Percentiles rank a stretch among this genome's conserved stretches.
Conservation (phyloP, 2,329 filamentous ascomycete species). For the Colletotrichum tropicale region DNA sequence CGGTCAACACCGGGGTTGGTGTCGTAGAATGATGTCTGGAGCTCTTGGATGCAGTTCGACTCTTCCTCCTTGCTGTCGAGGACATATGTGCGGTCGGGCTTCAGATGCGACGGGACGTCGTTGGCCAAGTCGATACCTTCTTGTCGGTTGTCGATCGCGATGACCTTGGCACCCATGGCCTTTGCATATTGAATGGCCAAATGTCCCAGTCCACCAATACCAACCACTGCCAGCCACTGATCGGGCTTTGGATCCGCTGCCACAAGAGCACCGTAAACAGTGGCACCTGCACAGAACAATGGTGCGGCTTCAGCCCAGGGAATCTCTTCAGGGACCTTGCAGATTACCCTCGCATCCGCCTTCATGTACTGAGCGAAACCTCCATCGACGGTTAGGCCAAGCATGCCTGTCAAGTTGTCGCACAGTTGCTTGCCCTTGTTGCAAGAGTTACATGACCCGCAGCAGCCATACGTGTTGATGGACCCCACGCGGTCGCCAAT, state of each 20-base stretch:
- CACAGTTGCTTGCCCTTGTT: conserved; percentile 23
- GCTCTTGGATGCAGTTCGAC: conserved; percentile 6
- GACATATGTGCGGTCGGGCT: conserved; percentile 11
- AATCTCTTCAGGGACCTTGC: conserved; percentile 26
- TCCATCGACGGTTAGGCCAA: conserved; percentile 27
- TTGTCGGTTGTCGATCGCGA: conserved; percentile 26
- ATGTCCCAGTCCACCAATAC: conserved; percentile 29
- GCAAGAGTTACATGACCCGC: conserved; percentile 27
- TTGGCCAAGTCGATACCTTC: conserved; percentile 20
- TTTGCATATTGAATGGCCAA: conserved; percentile 27
- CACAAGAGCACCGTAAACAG: conserved; percentile 25
- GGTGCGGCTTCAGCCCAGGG: conserved; percentile 26
- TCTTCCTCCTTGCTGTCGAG: conserved; percentile 15
- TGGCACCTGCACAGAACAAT: conserved; percentile 32
- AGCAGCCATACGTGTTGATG: conserved; percentile 23
- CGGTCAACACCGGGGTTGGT: conserved; percentile 24
- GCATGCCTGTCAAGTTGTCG: conserved; percentile 25
- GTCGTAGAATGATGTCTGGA: conserved; percentile 14
- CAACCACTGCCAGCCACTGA: conserved; percentile 28
- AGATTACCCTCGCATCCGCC: conserved; percentile 27
- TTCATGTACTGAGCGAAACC: conserved; percentile 31
- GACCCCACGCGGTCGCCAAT: conserved; percentile 62
- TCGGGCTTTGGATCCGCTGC: conserved; percentile 15
- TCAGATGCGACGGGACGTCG: conserved; percentile 11
- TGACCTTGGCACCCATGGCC: conserved; percentile 26